phyloP scores from a whole-genome alignment of 345 rosid species.

The Raphanus raphanistrum region DNA sequence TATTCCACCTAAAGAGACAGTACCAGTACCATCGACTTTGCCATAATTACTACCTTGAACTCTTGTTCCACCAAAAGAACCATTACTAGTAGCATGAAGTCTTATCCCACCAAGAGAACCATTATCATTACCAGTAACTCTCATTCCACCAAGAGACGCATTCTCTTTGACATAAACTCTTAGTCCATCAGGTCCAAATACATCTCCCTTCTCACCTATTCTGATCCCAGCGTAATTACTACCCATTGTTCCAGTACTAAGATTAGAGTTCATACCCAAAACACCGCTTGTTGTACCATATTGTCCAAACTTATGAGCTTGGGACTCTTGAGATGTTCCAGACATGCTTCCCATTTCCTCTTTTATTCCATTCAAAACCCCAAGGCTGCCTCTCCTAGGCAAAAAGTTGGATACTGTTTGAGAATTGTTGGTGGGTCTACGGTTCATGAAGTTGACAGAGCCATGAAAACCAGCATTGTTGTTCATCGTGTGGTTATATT shows the following conservation, averaged over 20 bases:
- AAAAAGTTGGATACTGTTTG: not conserved
- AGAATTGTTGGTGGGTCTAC: not conserved
- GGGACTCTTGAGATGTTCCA: not conserved
- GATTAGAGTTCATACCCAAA: slow-evolving; percentile 15
- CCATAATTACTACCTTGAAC: not conserved
- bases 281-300: not conserved
- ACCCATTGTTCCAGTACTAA: not conserved
- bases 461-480: not conserved
- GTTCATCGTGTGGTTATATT: not conserved
- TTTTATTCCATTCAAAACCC: not conserved
- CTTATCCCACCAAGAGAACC: not conserved
- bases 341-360: not conserved
- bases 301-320: not conserved
- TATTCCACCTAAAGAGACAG: not conserved
- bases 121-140: not conserved
- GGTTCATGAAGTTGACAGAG: not conserved
- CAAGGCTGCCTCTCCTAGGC: not conserved
- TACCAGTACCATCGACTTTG: not conserved
- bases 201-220: not conserved
- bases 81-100: not conserved
- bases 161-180: not conserved
- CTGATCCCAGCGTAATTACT: not conserved
- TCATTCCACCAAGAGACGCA: not conserved
- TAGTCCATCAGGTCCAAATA: not conserved
- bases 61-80: not conserved